Conservation (phyloP, 257 asterid species). For the Vinca minor region DNA sequence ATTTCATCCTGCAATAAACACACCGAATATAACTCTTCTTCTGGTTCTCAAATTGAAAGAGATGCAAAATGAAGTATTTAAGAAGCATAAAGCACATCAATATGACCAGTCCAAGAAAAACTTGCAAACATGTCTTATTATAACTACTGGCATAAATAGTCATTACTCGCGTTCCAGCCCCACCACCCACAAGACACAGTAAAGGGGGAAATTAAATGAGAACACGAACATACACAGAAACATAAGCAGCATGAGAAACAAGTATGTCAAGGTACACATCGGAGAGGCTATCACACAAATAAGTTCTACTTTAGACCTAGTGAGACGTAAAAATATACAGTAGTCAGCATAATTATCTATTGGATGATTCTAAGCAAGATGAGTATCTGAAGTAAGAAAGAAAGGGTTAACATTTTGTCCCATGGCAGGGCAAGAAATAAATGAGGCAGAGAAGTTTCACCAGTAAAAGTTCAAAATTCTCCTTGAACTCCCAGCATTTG, state of each 20-base stretch:
- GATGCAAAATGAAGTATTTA: background rate
- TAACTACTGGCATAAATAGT: background rate
- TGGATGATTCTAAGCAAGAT: background rate
- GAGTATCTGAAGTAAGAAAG: background rate
- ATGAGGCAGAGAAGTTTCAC: background rate
- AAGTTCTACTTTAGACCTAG: background rate
- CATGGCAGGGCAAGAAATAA: background rate
- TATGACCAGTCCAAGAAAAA: background rate
- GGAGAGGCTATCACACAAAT: background rate
- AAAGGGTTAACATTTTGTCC: background rate
- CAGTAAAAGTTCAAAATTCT: background rate
- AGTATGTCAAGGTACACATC: background rate
- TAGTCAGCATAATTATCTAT: background rate
- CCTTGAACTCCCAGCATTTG: background rate
- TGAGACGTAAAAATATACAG: background rate
- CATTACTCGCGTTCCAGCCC: background rate
- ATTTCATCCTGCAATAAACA: constrained; percentile 70
- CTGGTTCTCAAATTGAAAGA: background rate
- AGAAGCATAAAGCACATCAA: background rate
- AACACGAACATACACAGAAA: background rate
- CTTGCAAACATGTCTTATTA: background rate
- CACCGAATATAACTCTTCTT: background rate
- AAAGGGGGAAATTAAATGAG: too few relatives aligned
- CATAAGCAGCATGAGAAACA: background rate
- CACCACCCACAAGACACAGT: background rate